Base-by-base conservation (phyloP, 2,329 filamentous ascomycete species). In the Canariomyces notabilis region DNA sequence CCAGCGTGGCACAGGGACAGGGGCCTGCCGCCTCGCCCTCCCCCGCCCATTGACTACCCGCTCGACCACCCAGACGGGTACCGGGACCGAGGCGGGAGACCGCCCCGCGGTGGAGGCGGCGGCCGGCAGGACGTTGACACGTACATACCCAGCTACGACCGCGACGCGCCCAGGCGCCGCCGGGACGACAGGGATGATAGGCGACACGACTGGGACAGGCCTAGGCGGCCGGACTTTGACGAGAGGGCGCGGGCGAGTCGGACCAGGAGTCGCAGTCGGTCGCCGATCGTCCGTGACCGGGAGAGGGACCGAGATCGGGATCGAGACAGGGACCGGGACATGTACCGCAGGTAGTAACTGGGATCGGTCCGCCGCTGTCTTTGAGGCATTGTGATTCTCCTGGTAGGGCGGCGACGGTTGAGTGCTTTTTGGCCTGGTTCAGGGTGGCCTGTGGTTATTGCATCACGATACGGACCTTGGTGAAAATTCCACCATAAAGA, bases 1-100 rank as follows among this genome's bases (percentile, higher is more conserved):
- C 76, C 76, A 5, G 75, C 73, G 2, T 80, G 77, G 77, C 70
- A 73, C 37, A 65, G 75, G 43, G 75, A 77, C n/a, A 69, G 72
- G 18, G 72, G 56, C 5, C 58, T 76, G 11, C 74, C 73, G 3
- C 74, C 73, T 4, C 66, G 75, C 8, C 76, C 75, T 2, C 73
- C 76, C 2, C 70, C 71, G n/a, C 66, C 70, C 4, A 64, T 61
- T 6, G 66, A 70, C 50, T 60, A 65, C 52, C 50, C 56, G 39
- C 52, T 58, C 5, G 70, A 71, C 38, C 67, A 69, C 33, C 62
- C 68, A 31, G 72, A 75, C 26, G 64, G 68, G 9, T 67, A 68
- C 51, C 58, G 36, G 8, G 48, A 62, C n/a, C 43, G 60, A 6
- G 58, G 63, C 33, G 54, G 64, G 58, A 15, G 61, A 58, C 40